Evolutionary conservation across 768 basidiomycete genomes (phyloP).

Genomic region (Collybia sordida): DNA sequence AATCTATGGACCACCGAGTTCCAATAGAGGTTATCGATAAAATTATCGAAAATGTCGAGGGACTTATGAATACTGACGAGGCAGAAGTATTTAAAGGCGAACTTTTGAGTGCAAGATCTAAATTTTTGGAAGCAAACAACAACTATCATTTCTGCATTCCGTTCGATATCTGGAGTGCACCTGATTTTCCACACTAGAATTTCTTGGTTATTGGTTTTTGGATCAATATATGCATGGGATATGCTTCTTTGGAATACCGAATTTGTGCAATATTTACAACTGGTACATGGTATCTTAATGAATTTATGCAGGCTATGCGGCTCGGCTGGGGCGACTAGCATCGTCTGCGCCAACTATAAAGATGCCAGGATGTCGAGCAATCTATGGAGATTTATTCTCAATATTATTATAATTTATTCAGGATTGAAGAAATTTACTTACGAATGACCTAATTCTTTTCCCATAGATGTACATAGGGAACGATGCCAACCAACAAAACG

Average conservation of each 20-base stretch:
- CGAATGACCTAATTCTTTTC: constrained; percentile 40
- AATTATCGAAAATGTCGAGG: constrained; percentile 36
- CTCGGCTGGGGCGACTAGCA: background rate
- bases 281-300: too few species aligned
- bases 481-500: constrained; percentile 38
- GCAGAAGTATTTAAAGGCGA: constrained; percentile 29
- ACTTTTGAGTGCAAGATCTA: constrained; percentile 30
- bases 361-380: background rate
- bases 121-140: constrained; percentile 40
- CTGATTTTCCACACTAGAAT: constrained; percentile 3
- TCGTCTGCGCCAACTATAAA: background rate
- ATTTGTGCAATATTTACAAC: too few species aligned
- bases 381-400: background rate
- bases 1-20: constrained; percentile 31
- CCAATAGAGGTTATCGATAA: constrained; percentile 45
- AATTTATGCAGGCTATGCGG: too few species aligned
- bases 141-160: constrained; percentile 49
- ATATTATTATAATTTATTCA: background rate
- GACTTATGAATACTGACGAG: constrained; percentile 37
- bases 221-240: too few species aligned
- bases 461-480: constrained; percentile 45
- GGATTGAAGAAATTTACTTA: constrained; percentile 20
- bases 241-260: too few species aligned
- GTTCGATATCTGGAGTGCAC: constrained; percentile 45
- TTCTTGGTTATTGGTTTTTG: too few species aligned